Percentiles rank a stretch among this genome's conserved stretches.
Evolutionary conservation across 345 rosid species (phyloP).

Genomic region (Ricinus communis): DNA sequence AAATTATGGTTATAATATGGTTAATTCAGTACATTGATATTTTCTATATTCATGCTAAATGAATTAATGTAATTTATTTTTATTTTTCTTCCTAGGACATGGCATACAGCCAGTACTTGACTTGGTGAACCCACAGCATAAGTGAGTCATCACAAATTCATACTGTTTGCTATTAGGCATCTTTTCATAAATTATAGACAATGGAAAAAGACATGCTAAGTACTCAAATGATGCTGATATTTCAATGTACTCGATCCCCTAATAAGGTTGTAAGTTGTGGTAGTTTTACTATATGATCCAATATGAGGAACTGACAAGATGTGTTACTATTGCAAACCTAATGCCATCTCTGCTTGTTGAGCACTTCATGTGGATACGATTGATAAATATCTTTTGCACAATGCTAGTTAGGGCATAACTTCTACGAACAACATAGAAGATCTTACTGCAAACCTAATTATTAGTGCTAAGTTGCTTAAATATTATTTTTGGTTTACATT

Average conservation of each 20-base stretch:
- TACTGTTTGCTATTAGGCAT: not conserved
- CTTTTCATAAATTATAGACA: not conserved
- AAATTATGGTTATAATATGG: not conserved
- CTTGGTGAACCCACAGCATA: slow-evolving; percentile 77
- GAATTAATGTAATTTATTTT: not conserved
- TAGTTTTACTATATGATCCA: not conserved
- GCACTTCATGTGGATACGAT: not conserved
- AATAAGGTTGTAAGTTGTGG: not conserved
- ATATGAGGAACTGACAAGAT: not conserved
- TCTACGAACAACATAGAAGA: not conserved
- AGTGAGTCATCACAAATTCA: slow-evolving; percentile 46
- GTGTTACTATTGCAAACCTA: not conserved
- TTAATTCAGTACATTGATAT: not conserved
- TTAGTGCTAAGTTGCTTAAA: not conserved
- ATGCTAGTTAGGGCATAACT: not conserved
- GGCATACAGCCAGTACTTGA: slow-evolving; percentile 63
- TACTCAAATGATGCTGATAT: not conserved
- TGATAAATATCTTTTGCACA: not conserved
- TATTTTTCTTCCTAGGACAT: slow-evolving; percentile 48
- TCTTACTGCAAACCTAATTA: not conserved
- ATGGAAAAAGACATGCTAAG: not conserved
- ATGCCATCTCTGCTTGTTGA: not conserved
- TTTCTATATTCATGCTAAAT: not conserved
- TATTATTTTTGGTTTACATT: not conserved
- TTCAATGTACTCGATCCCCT: not conserved